Evolutionary conservation across 1,284 basidiomycete species (phyloP), one percentile per base, ranked within the genome.

Genomic region (Neonothopanus nambi): DNA sequence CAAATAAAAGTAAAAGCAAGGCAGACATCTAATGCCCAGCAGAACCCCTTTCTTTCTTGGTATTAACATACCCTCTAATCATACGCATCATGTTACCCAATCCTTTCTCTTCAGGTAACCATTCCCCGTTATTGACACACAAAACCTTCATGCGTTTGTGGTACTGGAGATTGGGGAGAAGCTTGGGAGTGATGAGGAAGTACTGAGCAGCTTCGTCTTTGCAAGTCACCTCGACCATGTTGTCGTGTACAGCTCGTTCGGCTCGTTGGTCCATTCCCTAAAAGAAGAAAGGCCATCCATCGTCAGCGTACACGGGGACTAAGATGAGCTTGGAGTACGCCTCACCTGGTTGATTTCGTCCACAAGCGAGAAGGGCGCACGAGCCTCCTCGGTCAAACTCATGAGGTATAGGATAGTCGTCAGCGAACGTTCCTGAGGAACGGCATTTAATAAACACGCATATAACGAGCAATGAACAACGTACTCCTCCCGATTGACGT

Each of bases 101-200:
- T 15, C 78, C 75, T 48, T 67, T 70, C 51, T 86, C 80, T 54
- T 90, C 89, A 1, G 89, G 88, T 21, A 91, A 72, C 89, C 89
- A 92, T 66, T 92, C 89, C 49, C 93, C 96, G 64, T 98, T 98
- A 73, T 95, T 95, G 63, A 99, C 93, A 65, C 93, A 91, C 11
- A 99, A 79, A 12, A 99, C 81, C 74, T 91, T 92, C 94, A 99
- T 98, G 60, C 86, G 84, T 56, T 85, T 79, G 68, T 98, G 88
- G 65, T 98, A 99, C 52, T 82, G 72, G 51, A 99, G 80, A 63
- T 93, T 88, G 7, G 94, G 87, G 9, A 99, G 81, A 30, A 99
- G 80, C 73, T 99, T 99, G 9, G 97, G 97, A 21, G 97, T 99
- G 71, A 99, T 97, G 55, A 99, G 79, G 82, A 99, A 99, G 74